Conservation (phyloP, 73 alveolate genomes). For the Paramecium pentaurelia region DNA sequence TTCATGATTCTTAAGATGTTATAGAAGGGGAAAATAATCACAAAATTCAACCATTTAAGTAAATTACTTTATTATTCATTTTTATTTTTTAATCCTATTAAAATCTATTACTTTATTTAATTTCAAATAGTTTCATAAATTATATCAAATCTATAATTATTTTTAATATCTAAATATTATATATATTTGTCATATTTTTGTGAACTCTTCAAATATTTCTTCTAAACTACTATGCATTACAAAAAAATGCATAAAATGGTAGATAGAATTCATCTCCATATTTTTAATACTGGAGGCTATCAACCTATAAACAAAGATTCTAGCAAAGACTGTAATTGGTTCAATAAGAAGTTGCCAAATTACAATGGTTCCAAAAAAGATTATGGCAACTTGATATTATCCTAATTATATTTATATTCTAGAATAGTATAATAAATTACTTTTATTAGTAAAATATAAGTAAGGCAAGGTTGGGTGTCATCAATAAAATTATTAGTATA, state of each 20-base stretch:
- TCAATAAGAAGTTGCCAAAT: neutral
- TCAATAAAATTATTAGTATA: neutral
- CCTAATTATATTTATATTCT: neutral
- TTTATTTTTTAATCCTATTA: too few species aligned
- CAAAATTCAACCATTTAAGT: too few species aligned
- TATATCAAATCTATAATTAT: too few species aligned
- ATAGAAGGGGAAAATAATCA: too few species aligned
- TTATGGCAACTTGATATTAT: neutral
- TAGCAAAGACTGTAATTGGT: neutral
- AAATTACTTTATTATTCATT: too few species aligned
- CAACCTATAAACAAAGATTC: neutral
- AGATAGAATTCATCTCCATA: neutral
- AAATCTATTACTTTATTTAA: too few species aligned
- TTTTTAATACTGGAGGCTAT: neutral
- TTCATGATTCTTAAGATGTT: too few species aligned
- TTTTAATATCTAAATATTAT: too few species aligned
- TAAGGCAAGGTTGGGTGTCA: neutral
- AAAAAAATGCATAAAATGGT: neutral
- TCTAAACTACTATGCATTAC: neutral
- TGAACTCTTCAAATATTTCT: neutral
- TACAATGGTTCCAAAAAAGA: neutral
- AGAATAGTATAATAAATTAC: neutral
- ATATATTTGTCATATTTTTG: neutral
- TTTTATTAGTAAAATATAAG: neutral
- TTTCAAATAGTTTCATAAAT: too few species aligned